phyloP scores from a whole-genome alignment of 768 basidiomycete species.

The Kwoniella europaea region DNA sequence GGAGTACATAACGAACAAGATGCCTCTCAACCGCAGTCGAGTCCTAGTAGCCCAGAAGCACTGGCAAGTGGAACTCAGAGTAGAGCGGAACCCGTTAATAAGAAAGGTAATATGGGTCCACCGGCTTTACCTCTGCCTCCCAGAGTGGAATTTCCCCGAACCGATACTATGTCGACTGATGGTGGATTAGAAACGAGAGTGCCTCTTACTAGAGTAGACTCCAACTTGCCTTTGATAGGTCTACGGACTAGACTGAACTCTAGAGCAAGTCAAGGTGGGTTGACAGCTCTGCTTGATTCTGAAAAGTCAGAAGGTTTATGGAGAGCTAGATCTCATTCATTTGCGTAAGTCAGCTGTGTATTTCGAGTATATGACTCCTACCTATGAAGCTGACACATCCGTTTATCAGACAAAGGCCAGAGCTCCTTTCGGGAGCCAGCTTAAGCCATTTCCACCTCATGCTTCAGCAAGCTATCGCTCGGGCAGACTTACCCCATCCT shows the following conservation, averaged over 20 bases:
- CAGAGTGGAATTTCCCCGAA: conserved; percentile 36
- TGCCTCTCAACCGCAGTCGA: background rate
- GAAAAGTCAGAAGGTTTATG: conserved; percentile 61
- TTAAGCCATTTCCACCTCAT: conserved; percentile 88
- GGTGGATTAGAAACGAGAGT: conserved; percentile 30
- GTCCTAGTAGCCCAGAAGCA: conserved; percentile 1
- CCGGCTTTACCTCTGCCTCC: conserved; percentile 11
- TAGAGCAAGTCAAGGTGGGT: conserved; percentile 45
- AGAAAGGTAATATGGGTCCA: conserved; percentile 25
- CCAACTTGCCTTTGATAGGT: conserved; percentile 43
- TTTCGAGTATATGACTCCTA: background rate
- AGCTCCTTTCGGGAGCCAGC: conserved; percentile 78
- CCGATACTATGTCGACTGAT: conserved; percentile 45
- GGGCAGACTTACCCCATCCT: conserved; percentile 78
- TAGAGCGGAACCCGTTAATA: conserved; percentile 7
- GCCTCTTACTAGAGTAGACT: conserved; percentile 32
- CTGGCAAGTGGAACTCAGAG: background rate
- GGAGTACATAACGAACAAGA: conserved; percentile 3
- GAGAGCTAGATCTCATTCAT: conserved; percentile 85
- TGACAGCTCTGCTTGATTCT: conserved; percentile 49
- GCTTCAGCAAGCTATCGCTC: conserved; percentile 85
- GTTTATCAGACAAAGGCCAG: conserved; percentile 53
- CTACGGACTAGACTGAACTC: conserved; percentile 47
- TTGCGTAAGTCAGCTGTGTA: conserved; percentile 68
- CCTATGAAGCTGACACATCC: conserved; percentile 16